A percentile compares a stretch with the other conserved stretches of the same genome.
Conservation (phyloP, 768 basidiomycete genomes). For the Phylloporus arenicola region DNA sequence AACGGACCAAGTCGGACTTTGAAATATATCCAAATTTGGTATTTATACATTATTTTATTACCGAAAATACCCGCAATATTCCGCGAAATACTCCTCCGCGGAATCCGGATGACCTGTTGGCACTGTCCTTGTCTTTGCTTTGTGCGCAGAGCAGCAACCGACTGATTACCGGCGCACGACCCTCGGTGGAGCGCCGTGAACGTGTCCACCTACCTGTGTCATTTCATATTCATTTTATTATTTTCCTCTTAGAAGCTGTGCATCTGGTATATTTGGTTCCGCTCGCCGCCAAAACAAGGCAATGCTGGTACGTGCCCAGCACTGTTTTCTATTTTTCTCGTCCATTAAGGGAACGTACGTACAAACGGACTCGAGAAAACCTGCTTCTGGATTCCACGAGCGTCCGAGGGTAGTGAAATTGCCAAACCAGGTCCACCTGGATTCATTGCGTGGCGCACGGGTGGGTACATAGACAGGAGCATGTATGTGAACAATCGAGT, state of each 20-base stretch:
- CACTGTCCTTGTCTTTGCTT: neutral
- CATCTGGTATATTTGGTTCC: neutral
- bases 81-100: neutral
- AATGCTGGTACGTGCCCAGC: neutral
- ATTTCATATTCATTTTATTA: constrained; percentile 1
- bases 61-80: constrained; percentile 9
- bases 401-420: neutral
- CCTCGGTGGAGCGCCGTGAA: constrained; percentile 18
- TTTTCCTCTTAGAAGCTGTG: neutral
- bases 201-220: constrained; percentile 15
- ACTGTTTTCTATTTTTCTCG: neutral
- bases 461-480: neutral
- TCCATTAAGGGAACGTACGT: constrained; percentile 1
- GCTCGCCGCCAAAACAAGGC: constrained; percentile 2
- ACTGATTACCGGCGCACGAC: constrained; percentile 5
- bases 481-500: constrained; percentile 5
- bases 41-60: neutral
- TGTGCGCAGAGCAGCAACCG: neutral
- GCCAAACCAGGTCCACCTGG: constrained; percentile 2
- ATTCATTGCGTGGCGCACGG: neutral
- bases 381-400: constrained; percentile 4
- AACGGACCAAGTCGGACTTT: constrained; percentile 33
- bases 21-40: constrained; percentile 17
- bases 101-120: neutral
- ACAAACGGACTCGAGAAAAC: constrained; percentile 1